These are phyloP conservation scores for Solanum paucissectum DNA, from an alignment of 257 asterid genomes.

Conservation along the genomic window DNA sequence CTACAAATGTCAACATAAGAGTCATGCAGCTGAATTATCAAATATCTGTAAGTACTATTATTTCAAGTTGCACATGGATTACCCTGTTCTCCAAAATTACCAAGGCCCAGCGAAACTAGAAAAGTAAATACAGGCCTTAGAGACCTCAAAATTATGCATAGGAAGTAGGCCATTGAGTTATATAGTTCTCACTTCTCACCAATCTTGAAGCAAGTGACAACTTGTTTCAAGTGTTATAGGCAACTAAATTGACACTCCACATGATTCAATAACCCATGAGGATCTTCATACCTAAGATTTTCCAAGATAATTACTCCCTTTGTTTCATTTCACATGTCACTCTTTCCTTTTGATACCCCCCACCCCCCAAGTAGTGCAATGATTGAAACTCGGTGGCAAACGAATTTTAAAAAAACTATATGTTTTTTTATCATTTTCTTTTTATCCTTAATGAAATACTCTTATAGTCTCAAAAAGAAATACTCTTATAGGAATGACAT, in stretches of 20 bases:
- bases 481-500: background rate
- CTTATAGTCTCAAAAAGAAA: background rate
- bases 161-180: background rate
- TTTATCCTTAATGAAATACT: background rate
- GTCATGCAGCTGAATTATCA: background rate
- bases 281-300: background rate
- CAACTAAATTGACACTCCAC: background rate
- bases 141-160: background rate
- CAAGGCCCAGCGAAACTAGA: background rate
- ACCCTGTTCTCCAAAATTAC: background rate
- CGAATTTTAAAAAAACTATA: background rate
- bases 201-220: background rate
- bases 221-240: background rate
- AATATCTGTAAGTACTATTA: background rate
- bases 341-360: background rate
- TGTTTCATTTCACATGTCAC: background rate
- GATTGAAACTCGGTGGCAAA: background rate
- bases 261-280: background rate
- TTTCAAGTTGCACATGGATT: background rate
- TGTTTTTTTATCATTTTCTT: background rate
- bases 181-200: background rate
- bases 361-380: background rate
- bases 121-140: background rate
- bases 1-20: background rate
- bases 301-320: background rate